These are phyloP conservation scores for Coprinellus micaceus DNA, from an alignment of 768 basidiomycete species.

Conservation along the genomic window DNA sequence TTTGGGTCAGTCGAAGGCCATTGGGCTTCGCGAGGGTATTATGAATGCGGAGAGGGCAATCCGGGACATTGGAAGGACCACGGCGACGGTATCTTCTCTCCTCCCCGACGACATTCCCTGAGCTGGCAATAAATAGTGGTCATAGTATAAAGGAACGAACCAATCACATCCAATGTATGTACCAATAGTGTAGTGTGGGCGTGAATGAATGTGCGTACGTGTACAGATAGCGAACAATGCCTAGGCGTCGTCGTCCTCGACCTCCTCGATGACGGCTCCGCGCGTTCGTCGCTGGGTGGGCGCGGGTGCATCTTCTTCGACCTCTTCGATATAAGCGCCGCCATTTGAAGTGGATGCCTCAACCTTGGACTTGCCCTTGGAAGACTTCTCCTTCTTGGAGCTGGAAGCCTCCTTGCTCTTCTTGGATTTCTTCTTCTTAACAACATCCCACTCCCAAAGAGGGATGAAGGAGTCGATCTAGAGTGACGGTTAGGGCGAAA, in stretches of 20 bases:
- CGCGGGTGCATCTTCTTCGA: constrained; percentile 39
- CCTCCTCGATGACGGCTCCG: constrained; percentile 45
- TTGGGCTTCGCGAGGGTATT: constrained; percentile 28
- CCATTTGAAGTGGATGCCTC: constrained; percentile 40
- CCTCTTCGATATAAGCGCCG: constrained; percentile 44
- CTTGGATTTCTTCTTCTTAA: constrained; percentile 72
- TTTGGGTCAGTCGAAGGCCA: constrained; percentile 33
- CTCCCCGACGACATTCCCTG: not conserved
- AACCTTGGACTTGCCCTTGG: constrained; percentile 36
- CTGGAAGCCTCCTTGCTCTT: too few species aligned
- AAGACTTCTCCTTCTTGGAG: constrained; percentile 33
- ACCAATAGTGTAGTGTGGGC: not conserved
- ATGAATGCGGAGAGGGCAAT: constrained; percentile 4
- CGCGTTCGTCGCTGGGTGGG: constrained; percentile 39
- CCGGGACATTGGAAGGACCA: not conserved
- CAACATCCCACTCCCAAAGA: constrained; percentile 93
- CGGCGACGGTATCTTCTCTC: not conserved
- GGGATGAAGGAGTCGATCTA: constrained; percentile 98
- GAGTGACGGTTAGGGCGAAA: not conserved
- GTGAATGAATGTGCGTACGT: constrained; percentile 1
- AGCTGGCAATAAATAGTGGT: not conserved
- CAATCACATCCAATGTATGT: not conserved
- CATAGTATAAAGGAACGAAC: not conserved
- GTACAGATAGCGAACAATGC: not conserved
- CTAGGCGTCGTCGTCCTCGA: constrained; percentile 38